Evolutionary conservation across 495 filamentous ascomycete genomes (phyloP), one percentile per base, ranked within the genome.

Genomic region (Aspergillus steynii): DNA sequence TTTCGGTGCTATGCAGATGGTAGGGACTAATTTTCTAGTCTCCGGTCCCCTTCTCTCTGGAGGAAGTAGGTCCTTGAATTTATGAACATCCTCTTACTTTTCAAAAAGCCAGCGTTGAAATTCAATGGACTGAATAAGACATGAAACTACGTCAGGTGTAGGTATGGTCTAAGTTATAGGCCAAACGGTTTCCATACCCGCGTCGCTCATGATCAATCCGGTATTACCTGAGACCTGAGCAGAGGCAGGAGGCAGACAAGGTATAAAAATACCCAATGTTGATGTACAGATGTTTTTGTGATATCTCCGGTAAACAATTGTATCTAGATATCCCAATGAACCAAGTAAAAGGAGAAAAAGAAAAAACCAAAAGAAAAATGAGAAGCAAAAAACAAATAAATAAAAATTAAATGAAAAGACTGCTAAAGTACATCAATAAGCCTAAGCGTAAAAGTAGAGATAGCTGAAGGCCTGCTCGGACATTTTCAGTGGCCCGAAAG

Each of bases 401-500:
- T 20, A 20, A 20, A 20, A 20, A 20, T 20, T 20, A 20, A 20
- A 20, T 20, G 20, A 20, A 20, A 20, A 20, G 20, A 20, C 20
- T 20, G 20, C 20, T 20, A 20, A 20, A 20, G 20, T 20, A 20
- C 20, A 20, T 20, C 20, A 20, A 20, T 20, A 20, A 20, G 20
- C 20, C 20, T 20, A 20, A 20, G 20, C 20, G 20, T 47, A 45
- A 47, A 37, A 26, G 37, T 14, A 4, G 1, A 10, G 3, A 42
- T 1, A 15, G 12, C 37, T 14, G 14, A 12, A 2, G 9, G 4
- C 12, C 9, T 42, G 37, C 37, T 8, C 3, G 49, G n/a, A 6
- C 26, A 50, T n/a, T 2, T 42, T 60, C 29, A 65, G 51, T 58
- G 28, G 20, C 49, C 27, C 32, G 54, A 15, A 46, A 58, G 71